Evolutionary conservation across 495 filamentous ascomycete species (phyloP).

Genomic region (Platismatia glauca): DNA sequence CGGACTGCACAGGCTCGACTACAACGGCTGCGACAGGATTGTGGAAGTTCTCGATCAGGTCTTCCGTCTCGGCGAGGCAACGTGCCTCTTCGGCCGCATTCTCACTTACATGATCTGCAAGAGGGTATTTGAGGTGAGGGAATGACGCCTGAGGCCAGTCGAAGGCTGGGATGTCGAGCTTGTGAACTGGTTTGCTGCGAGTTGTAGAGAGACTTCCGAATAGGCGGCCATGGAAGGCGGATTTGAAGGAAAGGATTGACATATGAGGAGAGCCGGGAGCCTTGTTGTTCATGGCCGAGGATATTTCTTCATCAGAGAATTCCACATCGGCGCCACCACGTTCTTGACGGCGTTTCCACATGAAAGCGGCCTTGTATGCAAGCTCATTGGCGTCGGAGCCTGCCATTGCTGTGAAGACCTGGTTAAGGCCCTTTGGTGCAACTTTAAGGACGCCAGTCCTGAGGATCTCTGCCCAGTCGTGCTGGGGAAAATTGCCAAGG

Average conservation of each 20-base stretch:
- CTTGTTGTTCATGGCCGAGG: constrained; percentile 76
- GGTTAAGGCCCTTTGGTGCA: constrained; percentile 82
- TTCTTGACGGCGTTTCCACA: constrained; percentile 85
- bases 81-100: constrained; percentile 77
- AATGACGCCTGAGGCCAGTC: constrained; percentile 97
- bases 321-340: constrained; percentile 75
- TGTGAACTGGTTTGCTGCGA: constrained; percentile 94
- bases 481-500: constrained; percentile 89
- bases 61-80: constrained; percentile 82
- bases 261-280: constrained; percentile 72
- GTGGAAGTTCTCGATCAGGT: constrained; percentile 73
- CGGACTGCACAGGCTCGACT: constrained; percentile 94
- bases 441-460: constrained; percentile 80
- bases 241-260: constrained; percentile 88
- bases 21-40: constrained; percentile 83
- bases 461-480: constrained; percentile 80
- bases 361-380: constrained; percentile 99
- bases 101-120: constrained; percentile 72
- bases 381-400: constrained; percentile 98
- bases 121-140: constrained; percentile 81
- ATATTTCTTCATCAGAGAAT: constrained; percentile 75
- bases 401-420: constrained; percentile 94
- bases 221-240: constrained; percentile 89
- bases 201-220: constrained; percentile 91
- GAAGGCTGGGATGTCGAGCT: constrained; percentile 96